Conservation (phyloP, 2,329 filamentous ascomycete genomes). For the Penicillium sp. region DNA sequence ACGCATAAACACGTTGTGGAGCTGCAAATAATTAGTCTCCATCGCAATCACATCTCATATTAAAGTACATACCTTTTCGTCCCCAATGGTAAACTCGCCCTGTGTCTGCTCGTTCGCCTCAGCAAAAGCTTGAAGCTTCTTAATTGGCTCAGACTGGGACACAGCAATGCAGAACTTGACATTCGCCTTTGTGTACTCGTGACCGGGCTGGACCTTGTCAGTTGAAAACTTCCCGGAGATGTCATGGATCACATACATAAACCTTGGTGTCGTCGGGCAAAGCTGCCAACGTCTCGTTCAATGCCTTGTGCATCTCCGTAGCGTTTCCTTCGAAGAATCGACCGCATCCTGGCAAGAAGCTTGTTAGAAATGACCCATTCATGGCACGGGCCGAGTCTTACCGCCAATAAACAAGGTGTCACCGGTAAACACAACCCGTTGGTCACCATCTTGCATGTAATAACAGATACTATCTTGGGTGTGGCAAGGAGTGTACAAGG, state of each 20-base stretch:
- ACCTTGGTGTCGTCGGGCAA: constrained; percentile 90
- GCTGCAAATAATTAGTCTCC: constrained; percentile 46
- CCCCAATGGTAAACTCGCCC: constrained; percentile 92
- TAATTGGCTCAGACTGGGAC: constrained; percentile 70
- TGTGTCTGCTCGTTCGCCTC: constrained; percentile 83
- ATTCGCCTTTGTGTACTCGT: constrained; percentile 98
- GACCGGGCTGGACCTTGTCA: constrained; percentile 65
- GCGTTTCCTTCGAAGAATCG: constrained; percentile 93
- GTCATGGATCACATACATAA: constrained; percentile 61
- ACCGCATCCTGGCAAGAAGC: constrained; percentile 67
- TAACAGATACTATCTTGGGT: constrained; percentile 99
- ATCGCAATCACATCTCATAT: not conserved
- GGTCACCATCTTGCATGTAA: constrained; percentile 73
- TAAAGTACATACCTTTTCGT: constrained; percentile 75
- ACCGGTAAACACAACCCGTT: constrained; percentile 86
- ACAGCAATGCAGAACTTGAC: constrained; percentile 83
- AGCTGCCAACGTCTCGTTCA: constrained; percentile 79
- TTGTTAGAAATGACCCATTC: not conserved
- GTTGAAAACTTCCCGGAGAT: not conserved
- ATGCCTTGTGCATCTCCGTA: constrained; percentile 85
- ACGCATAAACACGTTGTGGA: constrained; percentile 97
- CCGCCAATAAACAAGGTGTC: constrained; percentile 95
- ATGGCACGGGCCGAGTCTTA: constrained; percentile 37
- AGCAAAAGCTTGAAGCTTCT: constrained; percentile 74
- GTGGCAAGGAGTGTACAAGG: constrained; percentile 94